Percentiles rank a stretch among this genome's conserved stretches.
Evolutionary conservation across 73 alveolate genomes (phyloP).

Genomic region (Paramecium tetraurelia): DNA sequence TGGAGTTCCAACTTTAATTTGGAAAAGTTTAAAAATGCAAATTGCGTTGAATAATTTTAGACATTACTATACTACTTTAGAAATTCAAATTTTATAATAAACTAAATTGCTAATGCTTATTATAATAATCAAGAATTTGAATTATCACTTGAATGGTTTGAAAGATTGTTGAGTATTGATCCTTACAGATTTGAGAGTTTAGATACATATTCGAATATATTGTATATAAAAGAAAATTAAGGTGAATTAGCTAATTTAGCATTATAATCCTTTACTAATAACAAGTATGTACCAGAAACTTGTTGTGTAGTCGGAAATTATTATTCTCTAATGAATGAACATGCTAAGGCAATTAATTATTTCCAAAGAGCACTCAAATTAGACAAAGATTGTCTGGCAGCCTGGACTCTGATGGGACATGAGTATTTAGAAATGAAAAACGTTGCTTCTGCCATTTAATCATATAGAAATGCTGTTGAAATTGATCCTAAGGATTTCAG

Average conservation of each 20-base stretch:
- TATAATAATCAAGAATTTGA: slow-evolving; percentile 87
- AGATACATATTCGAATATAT: slow-evolving; percentile 95
- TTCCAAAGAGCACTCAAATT: slow-evolving; percentile 95
- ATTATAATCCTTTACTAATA: slow-evolving; percentile 89
- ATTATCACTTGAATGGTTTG: slow-evolving; percentile 87
- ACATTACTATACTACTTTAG: slow-evolving; percentile 76
- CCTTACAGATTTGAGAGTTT: slow-evolving; percentile 94
- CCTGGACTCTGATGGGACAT: slow-evolving; percentile 99
- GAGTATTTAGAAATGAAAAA: slow-evolving; percentile 98
- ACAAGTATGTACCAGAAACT: slow-evolving; percentile 98
- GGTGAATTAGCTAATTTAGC: slow-evolving; percentile 98
- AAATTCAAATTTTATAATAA: slow-evolving; percentile 78
- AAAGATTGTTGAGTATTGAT: slow-evolving; percentile 82
- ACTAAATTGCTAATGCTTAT: slow-evolving; percentile 88
- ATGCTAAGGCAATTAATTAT: slow-evolving; percentile 93
- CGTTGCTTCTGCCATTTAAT: slow-evolving; percentile 96
- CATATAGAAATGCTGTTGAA: slow-evolving; percentile 98
- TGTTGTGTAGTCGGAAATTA: slow-evolving; percentile 98
- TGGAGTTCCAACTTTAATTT: slow-evolving; percentile 85
- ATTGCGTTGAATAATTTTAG: slow-evolving; percentile 80
- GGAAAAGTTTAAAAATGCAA: slow-evolving; percentile 86
- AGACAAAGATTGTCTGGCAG: slow-evolving; percentile 92
- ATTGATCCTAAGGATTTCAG: slow-evolving; percentile 96
- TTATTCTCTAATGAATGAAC: slow-evolving; percentile 96
- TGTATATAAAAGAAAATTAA: slow-evolving; percentile 95